Evolutionary conservation across 2,329 filamentous ascomycete species (phyloP).

Genomic region (Neophaeococcomyces mojaviensis): DNA sequence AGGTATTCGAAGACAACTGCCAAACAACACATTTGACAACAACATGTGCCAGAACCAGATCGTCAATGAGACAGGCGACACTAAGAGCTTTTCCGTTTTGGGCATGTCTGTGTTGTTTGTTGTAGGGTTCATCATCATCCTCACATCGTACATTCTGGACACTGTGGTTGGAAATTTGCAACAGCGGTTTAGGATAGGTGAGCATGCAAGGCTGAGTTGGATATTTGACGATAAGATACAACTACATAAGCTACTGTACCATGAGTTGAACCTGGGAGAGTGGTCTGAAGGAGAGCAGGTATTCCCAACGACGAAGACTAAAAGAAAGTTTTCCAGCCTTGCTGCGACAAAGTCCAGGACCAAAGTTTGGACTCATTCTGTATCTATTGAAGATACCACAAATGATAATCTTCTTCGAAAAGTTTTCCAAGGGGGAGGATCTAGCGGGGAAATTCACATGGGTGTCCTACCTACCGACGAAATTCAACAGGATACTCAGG

Average conservation of each 20-base stretch:
- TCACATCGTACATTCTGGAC: constrained; percentile 14
- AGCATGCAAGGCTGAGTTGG: constrained; percentile 17
- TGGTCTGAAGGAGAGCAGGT: background rate
- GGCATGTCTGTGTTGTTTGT: constrained; percentile 21
- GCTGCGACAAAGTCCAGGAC: no score
- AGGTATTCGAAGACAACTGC: background rate
- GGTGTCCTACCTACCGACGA: no score
- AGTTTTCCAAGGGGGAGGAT: no score
- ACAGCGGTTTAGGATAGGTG: constrained; percentile 1
- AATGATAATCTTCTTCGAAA: no score
- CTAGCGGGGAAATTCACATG: no score
- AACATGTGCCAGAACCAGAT: constrained; percentile 19
- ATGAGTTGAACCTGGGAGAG: constrained; percentile 18
- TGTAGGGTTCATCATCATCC: constrained; percentile 17
- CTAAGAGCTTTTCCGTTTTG: constrained; percentile 20
- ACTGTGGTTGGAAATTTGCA: constrained; percentile 15
- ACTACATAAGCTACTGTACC: constrained; percentile 21
- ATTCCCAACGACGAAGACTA: no score
- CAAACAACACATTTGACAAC: constrained; percentile 11
- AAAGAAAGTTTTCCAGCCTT: no score
- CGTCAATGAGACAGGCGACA: constrained; percentile 11
- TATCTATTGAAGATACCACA: no score
- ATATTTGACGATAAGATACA: constrained; percentile 21
- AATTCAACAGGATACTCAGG: no score
- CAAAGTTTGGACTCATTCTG: no score